Conservation (phyloP, 805 yeast species). For the Saccharomyces mikatae region DNA sequence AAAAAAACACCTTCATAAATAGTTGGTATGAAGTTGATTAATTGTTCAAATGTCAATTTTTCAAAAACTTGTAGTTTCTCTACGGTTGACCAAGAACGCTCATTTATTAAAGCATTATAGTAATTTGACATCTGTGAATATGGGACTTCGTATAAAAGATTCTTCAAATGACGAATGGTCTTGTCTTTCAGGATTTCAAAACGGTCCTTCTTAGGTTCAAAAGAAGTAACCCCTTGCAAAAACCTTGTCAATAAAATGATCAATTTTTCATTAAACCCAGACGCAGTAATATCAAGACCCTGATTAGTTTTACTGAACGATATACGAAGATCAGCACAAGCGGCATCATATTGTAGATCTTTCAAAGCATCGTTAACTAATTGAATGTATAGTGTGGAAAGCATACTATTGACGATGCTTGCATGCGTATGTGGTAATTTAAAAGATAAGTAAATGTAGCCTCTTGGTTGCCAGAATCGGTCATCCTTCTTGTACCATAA, state of each 20-base stretch:
- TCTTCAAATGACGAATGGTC: constrained; percentile 51
- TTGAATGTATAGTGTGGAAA: constrained; percentile 57
- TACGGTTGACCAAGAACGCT: constrained; percentile 54
- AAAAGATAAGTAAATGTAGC: constrained; percentile 55
- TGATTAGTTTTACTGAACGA: constrained; percentile 52
- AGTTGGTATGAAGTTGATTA: constrained; percentile 43
- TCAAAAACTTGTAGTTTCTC: constrained; percentile 50
- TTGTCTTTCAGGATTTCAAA: constrained; percentile 64
- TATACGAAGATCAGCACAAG: constrained; percentile 65
- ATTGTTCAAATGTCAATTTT: constrained; percentile 40
- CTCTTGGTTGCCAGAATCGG: constrained; percentile 81
- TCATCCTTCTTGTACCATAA: constrained; percentile 91
- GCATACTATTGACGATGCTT: constrained; percentile 50
- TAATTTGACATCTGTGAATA: constrained; percentile 66
- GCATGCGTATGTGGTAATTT: constrained; percentile 56
- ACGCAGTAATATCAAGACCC: constrained; percentile 59
- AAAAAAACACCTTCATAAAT: constrained; percentile 52
- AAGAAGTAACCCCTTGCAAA: constrained; percentile 43
- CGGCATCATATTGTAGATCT: constrained; percentile 76
- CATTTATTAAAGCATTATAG: constrained; percentile 59
- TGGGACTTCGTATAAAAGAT: constrained; percentile 67
- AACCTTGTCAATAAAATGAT: constrained; percentile 54
- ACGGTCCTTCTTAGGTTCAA: constrained; percentile 46
- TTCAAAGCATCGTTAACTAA: constrained; percentile 62
- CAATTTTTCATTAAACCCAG: constrained; percentile 81